A percentile compares a stretch with the other conserved stretches of the same genome.
Evolutionary conservation across 805 yeast genomes (phyloP).

Genomic region (Wickerhamiella cacticola): DNA sequence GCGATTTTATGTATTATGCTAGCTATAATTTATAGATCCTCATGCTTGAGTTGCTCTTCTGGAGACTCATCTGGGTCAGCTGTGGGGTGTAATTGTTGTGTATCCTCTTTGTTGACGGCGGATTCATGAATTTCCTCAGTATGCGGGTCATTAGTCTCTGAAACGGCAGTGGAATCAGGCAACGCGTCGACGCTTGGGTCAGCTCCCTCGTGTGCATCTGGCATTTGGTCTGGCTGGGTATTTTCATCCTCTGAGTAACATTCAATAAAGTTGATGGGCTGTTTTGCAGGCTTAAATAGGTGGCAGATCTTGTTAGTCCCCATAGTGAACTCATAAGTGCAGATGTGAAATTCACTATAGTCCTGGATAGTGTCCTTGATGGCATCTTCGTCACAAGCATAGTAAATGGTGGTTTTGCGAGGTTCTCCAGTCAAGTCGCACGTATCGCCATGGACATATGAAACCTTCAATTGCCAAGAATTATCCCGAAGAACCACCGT

Average conservation of each 20-base stretch:
- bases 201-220: too few relatives aligned
- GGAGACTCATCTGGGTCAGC: neutral
- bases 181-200: too few relatives aligned
- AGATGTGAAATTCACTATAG: conserved; percentile 18
- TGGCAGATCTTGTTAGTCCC: conserved; percentile 17
- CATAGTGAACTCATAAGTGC: conserved; percentile 19
- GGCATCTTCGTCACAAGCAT: conserved; percentile 39
- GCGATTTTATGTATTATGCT: neutral
- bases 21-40: conserved; percentile 6
- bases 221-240: too few relatives aligned
- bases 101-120: neutral
- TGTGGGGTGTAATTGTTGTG: neutral
- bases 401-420: conserved; percentile 44
- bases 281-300: conserved; percentile 13
- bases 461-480: conserved; percentile 13
- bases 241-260: conserved; percentile 11
- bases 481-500: conserved; percentile 16
- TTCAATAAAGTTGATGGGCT: conserved; percentile 9
- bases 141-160: neutral
- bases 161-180: too few relatives aligned
- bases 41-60: neutral
- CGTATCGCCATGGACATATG: conserved; percentile 36
- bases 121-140: neutral
- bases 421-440: conserved; percentile 49
- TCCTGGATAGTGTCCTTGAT: neutral